Evolutionary conservation across 129 eudicot genomes (phyloP).

Genomic region (Oenanthe sinensis): DNA sequence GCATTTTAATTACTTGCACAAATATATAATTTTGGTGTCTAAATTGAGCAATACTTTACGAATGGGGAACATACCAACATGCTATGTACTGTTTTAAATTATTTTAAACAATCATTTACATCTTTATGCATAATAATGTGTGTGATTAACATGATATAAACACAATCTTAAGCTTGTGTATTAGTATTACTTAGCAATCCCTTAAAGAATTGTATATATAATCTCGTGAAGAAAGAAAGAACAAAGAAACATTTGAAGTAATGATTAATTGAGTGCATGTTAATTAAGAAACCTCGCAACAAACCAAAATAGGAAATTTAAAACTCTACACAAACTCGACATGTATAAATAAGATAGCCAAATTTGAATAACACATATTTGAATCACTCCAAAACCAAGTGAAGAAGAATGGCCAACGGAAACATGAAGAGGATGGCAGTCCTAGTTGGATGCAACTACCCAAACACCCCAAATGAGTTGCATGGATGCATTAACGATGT

Average conservation of each 20-base stretch:
- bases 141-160: no score
- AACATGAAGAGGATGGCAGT: conserved; percentile 53
- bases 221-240: no score
- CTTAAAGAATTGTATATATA: not conserved
- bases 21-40: not conserved
- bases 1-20: not conserved
- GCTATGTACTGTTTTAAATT: no score
- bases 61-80: not conserved
- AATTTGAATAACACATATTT: not conserved
- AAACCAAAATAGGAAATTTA: not conserved
- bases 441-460: conserved; percentile 85
- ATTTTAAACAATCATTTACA: no score
- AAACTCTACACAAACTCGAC: no score
- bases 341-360: not conserved
- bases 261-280: not conserved
- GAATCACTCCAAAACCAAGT: not conserved
- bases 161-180: not conserved
- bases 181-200: no score
- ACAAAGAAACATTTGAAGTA: no score
- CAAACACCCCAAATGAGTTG: conserved; percentile 63
- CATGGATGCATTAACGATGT: conserved; percentile 96
- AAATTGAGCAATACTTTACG: not conserved
- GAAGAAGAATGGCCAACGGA: conserved; percentile 12
- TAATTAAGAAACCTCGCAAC: not conserved
- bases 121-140: no score